Percentiles rank a stretch among this genome's conserved stretches.
phyloP scores from a whole-genome alignment of 2,329 filamentous ascomycete genomes.

The Cladosporium sp. region DNA sequence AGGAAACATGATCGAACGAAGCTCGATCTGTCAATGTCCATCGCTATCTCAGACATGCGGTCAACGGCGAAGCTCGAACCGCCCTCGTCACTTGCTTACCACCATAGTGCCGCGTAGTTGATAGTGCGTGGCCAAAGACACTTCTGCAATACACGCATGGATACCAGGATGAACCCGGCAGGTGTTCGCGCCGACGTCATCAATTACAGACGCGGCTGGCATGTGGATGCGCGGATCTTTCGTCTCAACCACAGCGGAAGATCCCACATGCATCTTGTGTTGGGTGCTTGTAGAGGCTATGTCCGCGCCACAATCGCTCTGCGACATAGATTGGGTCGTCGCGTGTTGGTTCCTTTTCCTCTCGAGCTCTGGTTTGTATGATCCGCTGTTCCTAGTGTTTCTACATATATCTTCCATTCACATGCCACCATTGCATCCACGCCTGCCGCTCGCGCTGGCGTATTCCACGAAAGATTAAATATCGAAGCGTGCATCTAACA shows the following conservation, averaged over 20 bases:
- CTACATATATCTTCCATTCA: background rate
- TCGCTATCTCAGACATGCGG: background rate
- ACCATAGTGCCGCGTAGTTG: background rate
- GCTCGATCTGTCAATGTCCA: background rate
- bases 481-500: background rate
- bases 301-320: background rate
- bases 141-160: background rate
- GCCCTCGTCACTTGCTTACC: background rate
- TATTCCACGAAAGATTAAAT: background rate
- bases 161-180: background rate
- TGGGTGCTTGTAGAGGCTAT: background rate
- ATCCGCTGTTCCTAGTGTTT: too few relatives aligned
- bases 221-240: conserved; percentile 1
- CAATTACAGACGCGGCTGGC: background rate
- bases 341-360: background rate
- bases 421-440: background rate
- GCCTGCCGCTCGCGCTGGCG: background rate
- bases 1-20: background rate
- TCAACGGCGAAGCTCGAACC: background rate
- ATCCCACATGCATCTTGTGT: background rate
- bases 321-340: background rate
- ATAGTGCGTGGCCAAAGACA: background rate
- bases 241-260: conserved; percentile 10
- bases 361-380: background rate
- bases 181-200: conserved; percentile 2